These are phyloP conservation scores for Zygotorulaspora sp. DNA, from an alignment of 805 yeast species.

Conservation along the genomic window DNA sequence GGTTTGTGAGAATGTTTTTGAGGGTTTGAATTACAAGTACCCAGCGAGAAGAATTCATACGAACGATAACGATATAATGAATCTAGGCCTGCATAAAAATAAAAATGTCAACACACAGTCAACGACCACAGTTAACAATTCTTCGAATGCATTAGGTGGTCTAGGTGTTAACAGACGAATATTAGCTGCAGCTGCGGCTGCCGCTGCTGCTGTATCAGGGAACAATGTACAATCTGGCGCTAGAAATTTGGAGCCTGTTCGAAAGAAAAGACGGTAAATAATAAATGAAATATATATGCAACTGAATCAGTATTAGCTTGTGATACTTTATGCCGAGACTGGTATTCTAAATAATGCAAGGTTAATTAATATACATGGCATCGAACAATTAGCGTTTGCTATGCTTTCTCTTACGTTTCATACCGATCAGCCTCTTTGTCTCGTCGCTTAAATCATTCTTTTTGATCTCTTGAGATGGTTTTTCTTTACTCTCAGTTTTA, in stretches of 20 bases:
- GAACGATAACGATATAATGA: conserved; percentile 74
- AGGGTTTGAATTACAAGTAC: conserved; percentile 64
- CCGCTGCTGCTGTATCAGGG: conserved; percentile 37
- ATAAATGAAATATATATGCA: neutral
- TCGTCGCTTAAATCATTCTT: conserved; percentile 46
- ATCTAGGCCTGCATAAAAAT: conserved; percentile 23
- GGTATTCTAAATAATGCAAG: conserved; percentile 1
- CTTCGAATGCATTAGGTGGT: conserved; percentile 31
- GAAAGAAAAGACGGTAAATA: conserved; percentile 28
- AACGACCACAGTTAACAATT: conserved; percentile 17
- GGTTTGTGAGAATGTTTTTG: conserved; percentile 74
- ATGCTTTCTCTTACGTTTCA: conserved; percentile 59
- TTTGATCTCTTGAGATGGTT: conserved; percentile 13
- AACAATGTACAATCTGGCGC: conserved; percentile 19
- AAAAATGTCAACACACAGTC: conserved; percentile 22
- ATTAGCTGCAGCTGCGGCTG: conserved; percentile 38
- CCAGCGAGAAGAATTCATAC: conserved; percentile 84
- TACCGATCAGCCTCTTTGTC: conserved; percentile 59
- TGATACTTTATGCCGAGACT: too few relatives aligned
- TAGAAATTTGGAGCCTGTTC: conserved; percentile 24
- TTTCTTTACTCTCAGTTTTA: conserved; percentile 20
- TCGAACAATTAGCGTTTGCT: conserved; percentile 33
- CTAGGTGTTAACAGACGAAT: conserved; percentile 35
- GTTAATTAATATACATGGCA: conserved; percentile 7
- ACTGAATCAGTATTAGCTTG: too few relatives aligned